phyloP scores from a whole-genome alignment of 176 grass and related monocot species.

The Triticum turgidum region DNA sequence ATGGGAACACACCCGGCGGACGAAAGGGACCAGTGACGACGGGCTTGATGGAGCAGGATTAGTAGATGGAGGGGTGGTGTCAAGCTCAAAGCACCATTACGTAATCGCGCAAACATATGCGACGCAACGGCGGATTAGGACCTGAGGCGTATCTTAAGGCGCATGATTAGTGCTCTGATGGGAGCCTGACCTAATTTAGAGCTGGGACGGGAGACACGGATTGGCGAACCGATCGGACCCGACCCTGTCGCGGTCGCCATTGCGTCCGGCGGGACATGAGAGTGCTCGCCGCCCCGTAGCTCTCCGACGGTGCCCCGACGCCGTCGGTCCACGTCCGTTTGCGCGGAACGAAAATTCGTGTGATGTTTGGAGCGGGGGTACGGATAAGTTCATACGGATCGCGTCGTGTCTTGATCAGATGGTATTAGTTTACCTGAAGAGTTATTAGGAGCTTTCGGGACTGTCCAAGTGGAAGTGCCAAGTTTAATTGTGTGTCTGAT shows the following conservation, averaged over 20 bases:
- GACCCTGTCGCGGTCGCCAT: background rate
- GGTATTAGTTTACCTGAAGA: background rate
- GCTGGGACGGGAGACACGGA: conserved; percentile 24
- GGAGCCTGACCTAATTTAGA: background rate
- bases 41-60: background rate
- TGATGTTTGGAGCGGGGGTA: background rate
- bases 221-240: conserved; percentile 10
- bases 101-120: background rate
- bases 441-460: background rate
- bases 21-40: background rate
- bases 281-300: background rate
- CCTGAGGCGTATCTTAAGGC: background rate
- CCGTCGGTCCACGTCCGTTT: background rate
- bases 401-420: background rate
- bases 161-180: background rate
- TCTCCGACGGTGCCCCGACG: background rate
- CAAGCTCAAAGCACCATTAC: background rate
- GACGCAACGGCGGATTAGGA: background rate
- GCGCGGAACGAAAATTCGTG: background rate
- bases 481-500: background rate
- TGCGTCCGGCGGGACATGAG: background rate
- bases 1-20: background rate
- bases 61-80: background rate
- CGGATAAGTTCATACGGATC: background rate
- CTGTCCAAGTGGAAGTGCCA: conserved; percentile 8